A percentile compares a stretch with the other conserved stretches of the same genome.
Conservation (phyloP, 2,329 filamentous ascomycete genomes). For the Colletotrichum eleusines region DNA sequence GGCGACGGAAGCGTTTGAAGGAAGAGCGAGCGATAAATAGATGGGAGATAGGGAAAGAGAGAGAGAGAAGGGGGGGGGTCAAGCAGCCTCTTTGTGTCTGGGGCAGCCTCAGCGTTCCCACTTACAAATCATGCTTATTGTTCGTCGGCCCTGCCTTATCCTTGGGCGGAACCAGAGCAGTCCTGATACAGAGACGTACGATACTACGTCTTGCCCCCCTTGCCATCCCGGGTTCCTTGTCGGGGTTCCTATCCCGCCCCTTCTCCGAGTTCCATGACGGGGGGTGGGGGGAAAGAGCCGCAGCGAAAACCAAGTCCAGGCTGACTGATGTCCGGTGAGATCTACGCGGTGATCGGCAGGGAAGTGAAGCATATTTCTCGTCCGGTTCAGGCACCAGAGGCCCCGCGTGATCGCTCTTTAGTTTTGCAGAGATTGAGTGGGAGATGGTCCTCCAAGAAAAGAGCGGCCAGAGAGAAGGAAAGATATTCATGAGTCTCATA, state of each 20-base stretch:
- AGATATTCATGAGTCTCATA: background rate
- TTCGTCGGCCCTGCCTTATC: background rate
- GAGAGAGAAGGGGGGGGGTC: background rate
- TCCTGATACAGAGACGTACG: background rate
- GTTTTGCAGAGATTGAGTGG: constrained; percentile 4
- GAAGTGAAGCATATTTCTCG: constrained; percentile 11
- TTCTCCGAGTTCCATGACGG: constrained; percentile 16
- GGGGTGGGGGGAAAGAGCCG: no score
- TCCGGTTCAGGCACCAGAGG: constrained; percentile 16
- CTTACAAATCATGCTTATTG: background rate
- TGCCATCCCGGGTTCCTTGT: background rate
- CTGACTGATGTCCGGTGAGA: constrained; percentile 34
- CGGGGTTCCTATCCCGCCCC: background rate
- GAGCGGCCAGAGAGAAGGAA: background rate
- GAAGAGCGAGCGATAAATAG: background rate
- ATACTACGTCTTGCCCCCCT: background rate
- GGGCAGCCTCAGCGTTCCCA: background rate
- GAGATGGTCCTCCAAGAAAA: constrained; percentile 1
- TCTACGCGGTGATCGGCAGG: constrained; percentile 35
- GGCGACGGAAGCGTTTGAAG: background rate
- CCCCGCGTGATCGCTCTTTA: constrained; percentile 19
- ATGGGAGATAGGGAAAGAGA: background rate
- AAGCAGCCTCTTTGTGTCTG: background rate
- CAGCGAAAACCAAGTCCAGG: constrained; percentile 33
- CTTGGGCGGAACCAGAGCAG: background rate